These are phyloP conservation scores for Leccinum fibrillosum DNA, from an alignment of 768 basidiomycete species.

Conservation along the genomic window DNA sequence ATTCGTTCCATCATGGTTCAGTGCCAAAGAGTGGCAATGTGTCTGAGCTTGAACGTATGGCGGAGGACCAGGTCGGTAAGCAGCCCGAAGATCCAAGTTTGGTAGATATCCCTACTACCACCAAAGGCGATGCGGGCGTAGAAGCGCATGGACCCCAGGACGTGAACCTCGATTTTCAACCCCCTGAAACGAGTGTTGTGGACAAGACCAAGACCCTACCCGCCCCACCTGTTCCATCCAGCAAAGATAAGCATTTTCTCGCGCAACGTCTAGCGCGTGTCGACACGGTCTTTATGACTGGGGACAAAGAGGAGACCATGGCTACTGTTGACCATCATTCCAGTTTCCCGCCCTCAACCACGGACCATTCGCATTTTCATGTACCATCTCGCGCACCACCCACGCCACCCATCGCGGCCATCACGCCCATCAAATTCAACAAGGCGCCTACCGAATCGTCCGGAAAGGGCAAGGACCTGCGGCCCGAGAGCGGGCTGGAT, in stretches of 20 bases:
- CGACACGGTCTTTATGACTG: slow-evolving; percentile 31
- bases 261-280: slow-evolving; percentile 21
- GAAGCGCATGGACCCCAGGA: slow-evolving; percentile 18
- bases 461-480: slow-evolving; percentile 18
- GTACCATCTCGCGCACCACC: slow-evolving; percentile 35
- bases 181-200: slow-evolving; percentile 1
- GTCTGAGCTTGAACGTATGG: slow-evolving; percentile 69
- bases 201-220: slow-evolving; percentile 59
- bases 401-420: slow-evolving; percentile 51
- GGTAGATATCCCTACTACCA: slow-evolving; percentile 12
- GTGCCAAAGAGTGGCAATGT: slow-evolving; percentile 44
- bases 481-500: slow-evolving; percentile 59
- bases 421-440: slow-evolving; percentile 33
- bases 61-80: slow-evolving; percentile 52
- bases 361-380: slow-evolving; percentile 6
- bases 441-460: slow-evolving; percentile 31
- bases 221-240: slow-evolving; percentile 51
- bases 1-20: slow-evolving; percentile 35
- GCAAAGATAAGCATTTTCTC: slow-evolving; percentile 27
- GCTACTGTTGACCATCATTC: neutral
- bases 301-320: slow-evolving; percentile 2
- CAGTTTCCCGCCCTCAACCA: slow-evolving; percentile 10
- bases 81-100: slow-evolving; percentile 26
- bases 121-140: slow-evolving; percentile 20
- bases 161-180: slow-evolving; percentile 11